Percentiles rank a stretch among this genome's conserved stretches.
phyloP scores from a whole-genome alignment of 805 yeast genomes.

The Candida anglica region DNA sequence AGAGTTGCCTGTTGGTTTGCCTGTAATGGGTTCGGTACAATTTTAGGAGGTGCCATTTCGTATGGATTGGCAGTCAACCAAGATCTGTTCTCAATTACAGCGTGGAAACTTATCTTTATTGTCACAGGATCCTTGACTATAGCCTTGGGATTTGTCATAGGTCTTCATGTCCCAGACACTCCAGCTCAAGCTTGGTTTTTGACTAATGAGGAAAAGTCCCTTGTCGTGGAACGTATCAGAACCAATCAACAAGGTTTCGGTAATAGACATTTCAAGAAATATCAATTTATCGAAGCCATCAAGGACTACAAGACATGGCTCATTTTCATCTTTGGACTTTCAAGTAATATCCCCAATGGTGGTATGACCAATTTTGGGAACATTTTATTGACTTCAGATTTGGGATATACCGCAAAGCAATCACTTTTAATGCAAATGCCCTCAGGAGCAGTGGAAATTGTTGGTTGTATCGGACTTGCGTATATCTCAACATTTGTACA shows the following conservation, averaged over 20 bases:
- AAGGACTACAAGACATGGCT: conserved; percentile 49
- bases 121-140: conserved; percentile 40
- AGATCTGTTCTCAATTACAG: conserved; percentile 9
- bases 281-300: conserved; percentile 51
- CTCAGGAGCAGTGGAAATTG: conserved; percentile 31
- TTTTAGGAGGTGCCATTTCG: conserved; percentile 19
- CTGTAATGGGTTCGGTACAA: conserved; percentile 30
- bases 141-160: conserved; percentile 21
- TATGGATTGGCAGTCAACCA: conserved; percentile 10
- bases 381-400: conserved; percentile 13
- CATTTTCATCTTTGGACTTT: conserved; percentile 31
- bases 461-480: conserved; percentile 17
- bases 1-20: conserved; percentile 35
- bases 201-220: conserved; percentile 30
- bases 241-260: conserved; percentile 57
- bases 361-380: conserved; percentile 34
- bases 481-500: conserved; percentile 9
- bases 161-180: conserved; percentile 26
- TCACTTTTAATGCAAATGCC: conserved; percentile 34
- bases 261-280: conserved; percentile 47
- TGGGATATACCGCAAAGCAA: conserved; percentile 13
- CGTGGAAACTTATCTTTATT: conserved; percentile 42
- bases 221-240: conserved; percentile 49
- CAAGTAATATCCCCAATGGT: conserved; percentile 33
- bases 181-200: conserved; percentile 39